These are phyloP conservation scores for Ceratocystis eucalypticola DNA, from an alignment of 2,329 filamentous ascomycete genomes.

Conservation along the genomic window DNA sequence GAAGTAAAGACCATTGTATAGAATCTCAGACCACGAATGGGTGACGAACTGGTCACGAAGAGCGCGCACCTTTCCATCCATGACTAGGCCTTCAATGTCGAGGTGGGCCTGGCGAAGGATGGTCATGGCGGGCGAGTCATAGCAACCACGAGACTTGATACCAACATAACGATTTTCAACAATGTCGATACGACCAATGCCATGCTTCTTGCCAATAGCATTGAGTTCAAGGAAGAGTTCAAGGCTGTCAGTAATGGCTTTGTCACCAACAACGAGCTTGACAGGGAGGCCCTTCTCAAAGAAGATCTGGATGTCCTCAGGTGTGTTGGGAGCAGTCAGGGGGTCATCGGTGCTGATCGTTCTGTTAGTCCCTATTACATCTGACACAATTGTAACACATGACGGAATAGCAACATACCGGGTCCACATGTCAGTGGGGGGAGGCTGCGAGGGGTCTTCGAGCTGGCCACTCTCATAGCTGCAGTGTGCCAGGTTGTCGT, in stretches of 20 bases:
- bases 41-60: constrained; percentile 41
- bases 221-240: constrained; percentile 54
- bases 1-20: constrained; percentile 43
- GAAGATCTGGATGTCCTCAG: constrained; percentile 49
- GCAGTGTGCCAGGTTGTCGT: constrained; percentile 61
- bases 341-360: constrained; percentile 36
- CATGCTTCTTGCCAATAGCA: constrained; percentile 48
- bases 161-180: constrained; percentile 35
- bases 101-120: constrained; percentile 25
- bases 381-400: not conserved
- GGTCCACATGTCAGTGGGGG: constrained; percentile 61
- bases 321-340: constrained; percentile 48
- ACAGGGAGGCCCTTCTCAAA: constrained; percentile 55
- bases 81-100: constrained; percentile 43
- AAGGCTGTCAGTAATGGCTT: constrained; percentile 48
- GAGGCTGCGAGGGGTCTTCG: constrained; percentile 43
- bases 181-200: constrained; percentile 51
- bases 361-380: constrained; percentile 15
- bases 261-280: constrained; percentile 45
- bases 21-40: constrained; percentile 30
- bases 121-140: constrained; percentile 23
- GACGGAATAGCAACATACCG: constrained; percentile 8
- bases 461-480: constrained; percentile 67
- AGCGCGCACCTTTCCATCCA: constrained; percentile 41
- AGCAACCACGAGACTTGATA: constrained; percentile 37